A percentile compares a stretch with the other conserved stretches of the same genome.
These are phyloP conservation scores for Diaporthe longicolla DNA, from an alignment of 2,329 filamentous ascomycete genomes.

Conservation along the genomic window DNA sequence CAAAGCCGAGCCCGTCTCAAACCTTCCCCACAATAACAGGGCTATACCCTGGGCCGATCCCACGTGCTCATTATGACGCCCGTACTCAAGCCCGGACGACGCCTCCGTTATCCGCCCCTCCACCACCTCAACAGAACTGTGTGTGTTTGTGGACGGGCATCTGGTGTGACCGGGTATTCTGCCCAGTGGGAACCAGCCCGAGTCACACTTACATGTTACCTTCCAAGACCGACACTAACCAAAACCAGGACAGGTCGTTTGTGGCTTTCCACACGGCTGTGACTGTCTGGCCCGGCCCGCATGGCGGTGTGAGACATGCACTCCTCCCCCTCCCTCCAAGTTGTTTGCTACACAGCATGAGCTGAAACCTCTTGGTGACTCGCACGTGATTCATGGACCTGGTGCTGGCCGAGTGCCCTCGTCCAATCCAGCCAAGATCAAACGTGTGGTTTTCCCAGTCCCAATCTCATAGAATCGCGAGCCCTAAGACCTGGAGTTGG, in stretches of 20 bases:
- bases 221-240: background rate
- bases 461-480: no score
- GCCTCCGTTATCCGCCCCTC: conserved; percentile 11
- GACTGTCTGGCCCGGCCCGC: background rate
- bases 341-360: background rate
- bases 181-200: conserved; percentile 1
- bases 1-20: conserved; percentile 13
- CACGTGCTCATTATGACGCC: conserved; percentile 11
- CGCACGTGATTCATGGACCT: background rate
- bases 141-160: no score
- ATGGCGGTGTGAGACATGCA: conserved; percentile 8
- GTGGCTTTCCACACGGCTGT: background rate
- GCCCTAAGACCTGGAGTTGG: no score
- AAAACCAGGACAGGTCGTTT: background rate
- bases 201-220: background rate
- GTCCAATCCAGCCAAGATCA: no score
- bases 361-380: background rate
- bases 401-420: no score
- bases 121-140: background rate
- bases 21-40: conserved; percentile 28
- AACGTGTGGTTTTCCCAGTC: no score
- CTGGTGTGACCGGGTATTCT: background rate
- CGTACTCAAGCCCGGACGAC: background rate
- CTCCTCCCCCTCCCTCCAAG: background rate
- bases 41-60: conserved; percentile 25